Base-by-base conservation (phyloP, 192 early-diverging fungal species). In the Pilobolus umbonatus region DNA sequence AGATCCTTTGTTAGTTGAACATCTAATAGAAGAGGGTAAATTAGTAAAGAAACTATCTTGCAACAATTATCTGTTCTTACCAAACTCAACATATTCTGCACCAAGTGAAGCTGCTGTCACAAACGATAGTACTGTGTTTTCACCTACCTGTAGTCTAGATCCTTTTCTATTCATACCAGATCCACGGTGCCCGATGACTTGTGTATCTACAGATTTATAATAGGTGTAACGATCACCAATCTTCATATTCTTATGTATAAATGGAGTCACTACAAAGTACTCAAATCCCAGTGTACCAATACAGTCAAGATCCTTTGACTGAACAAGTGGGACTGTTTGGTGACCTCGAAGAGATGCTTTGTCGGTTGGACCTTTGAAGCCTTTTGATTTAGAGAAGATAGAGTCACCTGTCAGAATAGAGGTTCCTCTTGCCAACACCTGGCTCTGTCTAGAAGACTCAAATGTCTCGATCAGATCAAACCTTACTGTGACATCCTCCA, bases 1-100 rank as follows among this genome's bases (percentile, higher is more conserved):
- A 80, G 67, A 62, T 98, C 94, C 58, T 89, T 89, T 8, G 93
- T 93, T 59, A 98, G 69, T 77, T 98, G 95, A 17, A 93, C 91
- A 61, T 98, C 93, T 87, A 50, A 2, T 25, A 21, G 2, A 5
- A 21, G 22, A 21, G 19, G 24, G 21, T 35, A 54, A 11, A 26
- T 6, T 1, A 29, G 14, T 35, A 4, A 57, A 4, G 0, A 7
- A 26, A 57, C n/a, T n/a, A n/a, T n/a, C n/a, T n/a, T n/a, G n/a
- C n/a, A n/a, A n/a, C n/a, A n/a, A n/a, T n/a, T n/a, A n/a, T n/a
- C n/a, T 15, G 24, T 6, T 8, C 67, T 25, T 74, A 86, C 85
- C 88, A 79, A 98, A 96, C 68, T 98, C 95, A 11, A 98, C 87
- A 53, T 85, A 94, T 51, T 85, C 79, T 4, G 86, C 93, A 42